phyloP scores from a whole-genome alignment of 1,139 yeast genomes.

The Martiniozyma asiatica region DNA sequence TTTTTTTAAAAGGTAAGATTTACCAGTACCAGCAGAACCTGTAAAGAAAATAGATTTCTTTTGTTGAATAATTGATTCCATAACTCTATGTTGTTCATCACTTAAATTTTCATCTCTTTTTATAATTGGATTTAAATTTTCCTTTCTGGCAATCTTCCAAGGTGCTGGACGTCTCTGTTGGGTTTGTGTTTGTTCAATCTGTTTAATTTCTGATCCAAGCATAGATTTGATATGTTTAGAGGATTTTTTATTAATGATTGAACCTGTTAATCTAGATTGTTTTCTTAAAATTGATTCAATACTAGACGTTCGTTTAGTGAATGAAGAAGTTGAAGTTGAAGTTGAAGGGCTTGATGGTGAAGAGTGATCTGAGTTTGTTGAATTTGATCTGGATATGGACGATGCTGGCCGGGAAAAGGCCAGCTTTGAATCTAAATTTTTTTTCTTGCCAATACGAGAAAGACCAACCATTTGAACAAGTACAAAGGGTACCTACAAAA shows the following conservation, averaged over 20 bases:
- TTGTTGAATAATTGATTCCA: conserved; percentile 34
- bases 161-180: conserved; percentile 4
- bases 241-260: neutral
- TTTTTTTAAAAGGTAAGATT: conserved; percentile 57
- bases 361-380: conserved; percentile 3
- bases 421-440: conserved; percentile 2
- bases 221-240: neutral
- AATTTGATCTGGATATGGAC: neutral
- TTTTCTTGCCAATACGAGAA: conserved; percentile 3
- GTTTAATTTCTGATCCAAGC: neutral
- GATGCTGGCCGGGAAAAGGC: conserved; percentile 4
- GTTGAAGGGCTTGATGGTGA: too few relatives aligned
- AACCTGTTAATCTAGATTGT: conserved; percentile 5
- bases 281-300: conserved; percentile 4
- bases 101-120: too few relatives aligned
- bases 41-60: conserved; percentile 53
- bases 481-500: too few relatives aligned
- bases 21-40: conserved; percentile 82
- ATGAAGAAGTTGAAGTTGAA: neutral
- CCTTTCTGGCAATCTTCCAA: conserved; percentile 3
- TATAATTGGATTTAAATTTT: too few relatives aligned
- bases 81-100: conserved; percentile 42
- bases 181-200: neutral
- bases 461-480: conserved; percentile 3
- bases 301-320: neutral